Conservation (phyloP, 2,329 filamentous ascomycete species). For the Drechslerella coelobrocha region DNA sequence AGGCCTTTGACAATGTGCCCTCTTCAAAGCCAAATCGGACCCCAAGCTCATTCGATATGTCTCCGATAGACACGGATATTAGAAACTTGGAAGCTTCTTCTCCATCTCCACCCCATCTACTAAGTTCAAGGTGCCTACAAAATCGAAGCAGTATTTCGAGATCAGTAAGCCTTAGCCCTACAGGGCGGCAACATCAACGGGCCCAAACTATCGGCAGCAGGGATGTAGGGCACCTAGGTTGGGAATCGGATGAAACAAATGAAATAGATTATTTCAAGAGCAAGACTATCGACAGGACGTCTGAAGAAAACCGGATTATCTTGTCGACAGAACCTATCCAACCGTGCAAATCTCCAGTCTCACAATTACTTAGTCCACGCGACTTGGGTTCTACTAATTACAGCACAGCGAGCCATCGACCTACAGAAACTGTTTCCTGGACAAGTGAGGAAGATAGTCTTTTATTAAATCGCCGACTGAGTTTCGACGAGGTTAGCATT, state of each 20-base stretch:
- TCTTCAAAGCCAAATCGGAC: constrained; percentile 13
- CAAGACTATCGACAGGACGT: constrained; percentile 8
- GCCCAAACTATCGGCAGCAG: constrained; percentile 13
- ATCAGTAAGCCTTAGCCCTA: constrained; percentile 40
- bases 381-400: constrained; percentile 11
- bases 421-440: constrained; percentile 45
- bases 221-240: constrained; percentile 23
- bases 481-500: constrained; percentile 55
- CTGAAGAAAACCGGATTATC: constrained; percentile 3
- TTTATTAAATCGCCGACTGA: constrained; percentile 53
- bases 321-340: constrained; percentile 3
- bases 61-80: constrained; percentile 21
- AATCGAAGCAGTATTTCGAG: constrained; percentile 24
- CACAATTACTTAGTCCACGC: constrained; percentile 10
- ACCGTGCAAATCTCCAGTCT: constrained; percentile 11
- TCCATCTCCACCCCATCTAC: constrained; percentile 30
- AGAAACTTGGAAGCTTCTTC: constrained; percentile 24
- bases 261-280: constrained; percentile 26
- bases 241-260: constrained; percentile 31
- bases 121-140: constrained; percentile 17
- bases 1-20: constrained; percentile 13
- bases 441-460: constrained; percentile 53
- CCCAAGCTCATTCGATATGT: constrained; percentile 24
- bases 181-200: constrained; percentile 15
- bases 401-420: constrained; percentile 7